These are phyloP conservation scores for Rubia tinctorum DNA, from an alignment of 305 asterid species.

Conservation along the genomic window DNA sequence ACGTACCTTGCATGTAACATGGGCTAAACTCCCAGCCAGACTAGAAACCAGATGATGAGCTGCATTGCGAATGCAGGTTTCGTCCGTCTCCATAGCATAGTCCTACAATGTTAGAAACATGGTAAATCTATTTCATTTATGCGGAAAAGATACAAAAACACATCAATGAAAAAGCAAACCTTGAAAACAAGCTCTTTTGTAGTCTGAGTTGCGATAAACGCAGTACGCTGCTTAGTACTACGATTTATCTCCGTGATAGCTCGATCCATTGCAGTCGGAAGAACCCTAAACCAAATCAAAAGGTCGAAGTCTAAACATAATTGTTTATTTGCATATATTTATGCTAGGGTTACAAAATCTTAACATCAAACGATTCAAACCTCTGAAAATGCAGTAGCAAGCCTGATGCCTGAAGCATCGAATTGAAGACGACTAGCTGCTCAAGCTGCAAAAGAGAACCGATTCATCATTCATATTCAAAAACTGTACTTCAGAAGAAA, in stretches of 20 bases:
- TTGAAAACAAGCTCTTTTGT: constrained; percentile 92
- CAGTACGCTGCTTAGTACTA: constrained; percentile 84
- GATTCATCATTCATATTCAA: background rate
- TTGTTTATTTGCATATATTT: background rate
- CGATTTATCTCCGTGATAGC: constrained; percentile 89
- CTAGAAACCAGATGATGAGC: constrained; percentile 98
- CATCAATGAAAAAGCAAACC: constrained; percentile 22
- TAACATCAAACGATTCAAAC: constrained; percentile 26
- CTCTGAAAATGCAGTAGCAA: constrained; percentile 86
- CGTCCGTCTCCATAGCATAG: constrained; percentile 94
- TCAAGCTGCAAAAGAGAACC: constrained; percentile 57
- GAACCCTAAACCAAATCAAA: constrained; percentile 58
- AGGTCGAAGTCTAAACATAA: background rate
- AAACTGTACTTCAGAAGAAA: constrained; percentile 14
- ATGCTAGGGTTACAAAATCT: background rate
- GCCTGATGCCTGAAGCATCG: constrained; percentile 67
- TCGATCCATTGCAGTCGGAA: constrained; percentile 85
- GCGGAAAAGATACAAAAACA: background rate
- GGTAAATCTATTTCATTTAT: background rate
- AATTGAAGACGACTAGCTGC: constrained; percentile 82
- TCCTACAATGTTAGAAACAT: constrained; percentile 43
- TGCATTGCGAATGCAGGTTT: constrained; percentile 80
- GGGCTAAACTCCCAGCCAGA: constrained; percentile 97
- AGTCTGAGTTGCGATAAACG: constrained; percentile 95
- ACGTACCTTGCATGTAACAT: constrained; percentile 95